Percentiles rank a stretch among this genome's conserved stretches.
Conservation (phyloP, 179 eudicot genomes). For the Amaranthus tricolor region DNA sequence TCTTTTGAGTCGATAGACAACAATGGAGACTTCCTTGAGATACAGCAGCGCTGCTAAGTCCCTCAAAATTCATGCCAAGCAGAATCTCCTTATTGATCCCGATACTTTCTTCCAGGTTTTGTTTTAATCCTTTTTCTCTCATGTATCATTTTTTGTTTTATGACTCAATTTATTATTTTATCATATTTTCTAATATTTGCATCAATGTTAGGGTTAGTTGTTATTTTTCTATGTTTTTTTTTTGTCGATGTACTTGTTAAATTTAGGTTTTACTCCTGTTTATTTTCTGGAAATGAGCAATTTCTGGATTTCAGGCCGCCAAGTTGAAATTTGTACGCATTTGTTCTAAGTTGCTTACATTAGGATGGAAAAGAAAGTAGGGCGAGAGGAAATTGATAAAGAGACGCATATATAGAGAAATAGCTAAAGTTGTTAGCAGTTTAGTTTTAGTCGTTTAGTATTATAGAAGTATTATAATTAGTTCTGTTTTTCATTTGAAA, state of each 20-base stretch:
- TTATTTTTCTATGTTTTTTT: background rate
- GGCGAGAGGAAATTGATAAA: too few species aligned
- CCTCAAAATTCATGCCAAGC: slow-evolving; percentile 68
- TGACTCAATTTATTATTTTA: background rate
- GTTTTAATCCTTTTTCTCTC: background rate
- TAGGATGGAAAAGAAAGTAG: background rate
- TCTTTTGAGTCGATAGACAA: background rate
- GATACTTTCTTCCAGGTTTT: slow-evolving; percentile 52
- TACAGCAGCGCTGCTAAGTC: slow-evolving; percentile 57
- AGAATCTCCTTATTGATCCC: slow-evolving; percentile 49
- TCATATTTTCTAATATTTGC: background rate
- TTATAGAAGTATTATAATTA: background rate
- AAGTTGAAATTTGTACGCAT: background rate
- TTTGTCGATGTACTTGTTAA: background rate
- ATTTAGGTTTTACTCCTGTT: background rate
- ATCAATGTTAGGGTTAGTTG: background rate
- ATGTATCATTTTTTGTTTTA: background rate
- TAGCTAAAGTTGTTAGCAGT: background rate
- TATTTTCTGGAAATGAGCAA: background rate
- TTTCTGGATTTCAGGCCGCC: background rate
- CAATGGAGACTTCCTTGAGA: slow-evolving; percentile 73
- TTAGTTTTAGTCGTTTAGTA: background rate
- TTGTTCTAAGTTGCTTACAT: background rate
- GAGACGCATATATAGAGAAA: background rate
- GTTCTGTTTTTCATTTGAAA: background rate